Conservation (phyloP, 2,329 filamentous ascomycete genomes). For the Metarhizium guizhouense region DNA sequence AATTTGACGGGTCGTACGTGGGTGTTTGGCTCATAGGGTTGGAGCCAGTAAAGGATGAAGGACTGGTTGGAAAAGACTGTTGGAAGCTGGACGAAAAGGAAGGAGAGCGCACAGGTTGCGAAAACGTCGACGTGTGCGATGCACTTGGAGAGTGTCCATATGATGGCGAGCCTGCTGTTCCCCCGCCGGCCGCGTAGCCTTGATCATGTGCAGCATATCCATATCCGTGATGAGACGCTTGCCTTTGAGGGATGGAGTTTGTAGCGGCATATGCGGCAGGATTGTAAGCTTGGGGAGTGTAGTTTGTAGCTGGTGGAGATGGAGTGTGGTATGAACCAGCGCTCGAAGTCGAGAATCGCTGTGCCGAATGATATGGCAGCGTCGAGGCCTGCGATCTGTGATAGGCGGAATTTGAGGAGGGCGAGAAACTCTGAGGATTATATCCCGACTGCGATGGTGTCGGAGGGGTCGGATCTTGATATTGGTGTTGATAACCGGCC, state of each 20-base stretch:
- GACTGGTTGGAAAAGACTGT: conserved; percentile 27
- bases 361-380: conserved; percentile 35
- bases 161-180: conserved; percentile 24
- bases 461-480: conserved; percentile 36
- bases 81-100: conserved; percentile 29
- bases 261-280: conserved; percentile 47
- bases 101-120: conserved; percentile 16
- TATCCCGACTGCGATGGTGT: conserved; percentile 44
- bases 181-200: conserved; percentile 28
- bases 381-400: conserved; percentile 42
- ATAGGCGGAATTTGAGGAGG: conserved; percentile 15
- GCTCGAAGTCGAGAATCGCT: conserved; percentile 30
- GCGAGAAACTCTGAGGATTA: conserved; percentile 60
- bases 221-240: conserved; percentile 39
- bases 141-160: conserved; percentile 30
- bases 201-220: conserved; percentile 37
- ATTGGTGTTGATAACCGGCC: conserved; percentile 43
- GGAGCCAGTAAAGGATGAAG: conserved; percentile 18
- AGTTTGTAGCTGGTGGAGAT: conserved; percentile 30
- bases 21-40: conserved; percentile 18
- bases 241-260: conserved; percentile 38
- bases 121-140: conserved; percentile 17
- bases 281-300: conserved; percentile 47
- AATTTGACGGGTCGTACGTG: conserved; percentile 29
- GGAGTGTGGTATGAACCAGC: conserved; percentile 19